phyloP scores from a whole-genome alignment of 768 basidiomycete species.

The Tulasnella sp. region DNA sequence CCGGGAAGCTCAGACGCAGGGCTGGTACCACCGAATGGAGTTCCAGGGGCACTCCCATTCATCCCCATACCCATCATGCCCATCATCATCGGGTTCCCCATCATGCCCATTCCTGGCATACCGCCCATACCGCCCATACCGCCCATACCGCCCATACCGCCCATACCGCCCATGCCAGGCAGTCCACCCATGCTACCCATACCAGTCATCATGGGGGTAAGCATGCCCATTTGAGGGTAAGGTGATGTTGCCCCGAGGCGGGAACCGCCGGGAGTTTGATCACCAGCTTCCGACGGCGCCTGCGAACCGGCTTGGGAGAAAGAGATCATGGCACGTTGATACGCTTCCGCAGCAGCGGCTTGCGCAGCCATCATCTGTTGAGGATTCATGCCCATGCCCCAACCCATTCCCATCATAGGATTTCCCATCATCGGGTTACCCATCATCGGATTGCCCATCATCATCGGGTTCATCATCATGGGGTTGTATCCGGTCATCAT shows the following conservation, averaged over 20 bases:
- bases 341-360: constrained; percentile 74
- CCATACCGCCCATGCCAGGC: constrained; percentile 40
- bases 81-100: constrained; percentile 30
- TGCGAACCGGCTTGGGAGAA: constrained; percentile 37
- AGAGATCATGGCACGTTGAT: constrained; percentile 50
- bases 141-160: constrained; percentile 37
- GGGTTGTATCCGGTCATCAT: constrained; percentile 29
- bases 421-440: constrained; percentile 31
- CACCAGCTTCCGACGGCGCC: constrained; percentile 32
- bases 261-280: constrained; percentile 12
- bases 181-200: constrained; percentile 41
- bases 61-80: constrained; percentile 32
- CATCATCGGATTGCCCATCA: constrained; percentile 31
- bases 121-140: constrained; percentile 38
- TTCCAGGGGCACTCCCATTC: constrained; percentile 13
- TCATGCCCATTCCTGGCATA: constrained; percentile 24
- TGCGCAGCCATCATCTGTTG: constrained; percentile 73
- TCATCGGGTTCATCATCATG: constrained; percentile 32
- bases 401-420: constrained; percentile 53
- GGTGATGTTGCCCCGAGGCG: constrained; percentile 26
- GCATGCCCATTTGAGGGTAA: constrained; percentile 30
- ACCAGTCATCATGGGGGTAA: constrained; percentile 36
- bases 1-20: constrained; percentile 6
- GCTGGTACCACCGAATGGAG: neutral
- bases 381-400: constrained; percentile 40